phyloP scores from a whole-genome alignment of 2,329 filamentous ascomycete species.

The Aspergillus nomiae region DNA sequence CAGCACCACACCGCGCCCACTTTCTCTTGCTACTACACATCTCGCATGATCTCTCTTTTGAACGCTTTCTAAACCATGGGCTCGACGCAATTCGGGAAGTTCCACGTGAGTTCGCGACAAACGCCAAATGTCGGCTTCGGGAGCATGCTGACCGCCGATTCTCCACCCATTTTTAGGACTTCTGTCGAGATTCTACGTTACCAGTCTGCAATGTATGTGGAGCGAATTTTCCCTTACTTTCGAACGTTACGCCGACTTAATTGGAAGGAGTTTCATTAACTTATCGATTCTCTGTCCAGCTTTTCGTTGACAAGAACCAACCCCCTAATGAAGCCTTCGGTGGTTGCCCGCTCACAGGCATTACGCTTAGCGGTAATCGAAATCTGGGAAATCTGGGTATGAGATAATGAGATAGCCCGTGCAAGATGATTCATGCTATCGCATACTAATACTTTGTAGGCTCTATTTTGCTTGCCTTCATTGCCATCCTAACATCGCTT shows the following conservation, averaged over 20 bases:
- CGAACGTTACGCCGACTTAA: neutral
- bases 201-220: constrained; percentile 79
- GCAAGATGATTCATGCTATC: neutral
- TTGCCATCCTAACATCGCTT: constrained; percentile 70
- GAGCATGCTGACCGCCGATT: constrained; percentile 23
- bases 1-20: constrained; percentile 7
- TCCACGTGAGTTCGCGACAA: constrained; percentile 50
- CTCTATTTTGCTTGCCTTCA: constrained; percentile 79
- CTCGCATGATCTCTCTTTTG: constrained; percentile 18
- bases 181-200: constrained; percentile 81
- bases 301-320: constrained; percentile 64
- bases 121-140: neutral
- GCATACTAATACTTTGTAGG: constrained; percentile 53
- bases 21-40: constrained; percentile 4
- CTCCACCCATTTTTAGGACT: constrained; percentile 57
- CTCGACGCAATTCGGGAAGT: constrained; percentile 60
- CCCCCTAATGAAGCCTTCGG: constrained; percentile 62
- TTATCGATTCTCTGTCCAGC: constrained; percentile 46
- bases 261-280: constrained; percentile 18
- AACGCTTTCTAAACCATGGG: constrained; percentile 42
- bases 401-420: constrained; percentile 41
- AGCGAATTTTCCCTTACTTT: constrained; percentile 6
- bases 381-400: constrained; percentile 81
- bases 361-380: constrained; percentile 65
- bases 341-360: constrained; percentile 76